A percentile compares a stretch with the other conserved stretches of the same genome.
phyloP scores from a whole-genome alignment of 1,139 yeast genomes.

The Kurtzmaniella natalensis region DNA sequence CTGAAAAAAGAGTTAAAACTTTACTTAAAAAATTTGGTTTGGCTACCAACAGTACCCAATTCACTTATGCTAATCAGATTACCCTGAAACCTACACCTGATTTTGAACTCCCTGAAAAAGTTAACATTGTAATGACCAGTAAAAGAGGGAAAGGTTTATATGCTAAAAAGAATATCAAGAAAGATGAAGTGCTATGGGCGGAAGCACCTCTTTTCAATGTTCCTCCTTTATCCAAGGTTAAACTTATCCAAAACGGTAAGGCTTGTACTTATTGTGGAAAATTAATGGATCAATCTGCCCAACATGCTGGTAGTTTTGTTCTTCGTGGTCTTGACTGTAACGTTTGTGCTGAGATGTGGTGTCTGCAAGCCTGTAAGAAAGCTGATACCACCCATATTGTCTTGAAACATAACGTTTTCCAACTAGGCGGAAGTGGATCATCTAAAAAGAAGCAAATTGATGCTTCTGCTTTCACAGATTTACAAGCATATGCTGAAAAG shows the following conservation, averaged over 20 bases:
- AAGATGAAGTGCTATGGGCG: conserved; percentile 55
- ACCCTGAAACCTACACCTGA: conserved; percentile 50
- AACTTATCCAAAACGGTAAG: conserved; percentile 59
- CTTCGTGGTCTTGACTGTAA: conserved; percentile 63
- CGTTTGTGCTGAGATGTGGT: conserved; percentile 69
- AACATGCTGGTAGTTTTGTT: conserved; percentile 21
- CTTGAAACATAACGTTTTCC: conserved; percentile 48
- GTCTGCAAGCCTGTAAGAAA: conserved; percentile 60
- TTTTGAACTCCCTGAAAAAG: conserved; percentile 42
- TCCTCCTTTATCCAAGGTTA: conserved; percentile 67
- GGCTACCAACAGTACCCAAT: conserved; percentile 28
- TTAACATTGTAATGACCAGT: conserved; percentile 40
- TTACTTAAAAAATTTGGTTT: conserved; percentile 55
- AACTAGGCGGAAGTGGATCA: conserved; percentile 23
- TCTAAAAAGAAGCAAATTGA: conserved; percentile 29
- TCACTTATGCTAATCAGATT: conserved; percentile 51
- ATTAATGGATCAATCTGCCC: conserved; percentile 36
- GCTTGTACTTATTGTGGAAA: conserved; percentile 82
- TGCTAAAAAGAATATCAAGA: conserved; percentile 39
- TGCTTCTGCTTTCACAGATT: conserved; percentile 46
- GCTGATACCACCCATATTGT: conserved; percentile 51
- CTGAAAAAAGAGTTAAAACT: conserved; percentile 53
- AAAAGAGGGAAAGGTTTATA: conserved; percentile 49
- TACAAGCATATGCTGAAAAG: conserved; percentile 59
- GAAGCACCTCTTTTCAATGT: conserved; percentile 62